Base-by-base conservation (phyloP, 208 protist species). In the Leishmania mexicana region DNA sequence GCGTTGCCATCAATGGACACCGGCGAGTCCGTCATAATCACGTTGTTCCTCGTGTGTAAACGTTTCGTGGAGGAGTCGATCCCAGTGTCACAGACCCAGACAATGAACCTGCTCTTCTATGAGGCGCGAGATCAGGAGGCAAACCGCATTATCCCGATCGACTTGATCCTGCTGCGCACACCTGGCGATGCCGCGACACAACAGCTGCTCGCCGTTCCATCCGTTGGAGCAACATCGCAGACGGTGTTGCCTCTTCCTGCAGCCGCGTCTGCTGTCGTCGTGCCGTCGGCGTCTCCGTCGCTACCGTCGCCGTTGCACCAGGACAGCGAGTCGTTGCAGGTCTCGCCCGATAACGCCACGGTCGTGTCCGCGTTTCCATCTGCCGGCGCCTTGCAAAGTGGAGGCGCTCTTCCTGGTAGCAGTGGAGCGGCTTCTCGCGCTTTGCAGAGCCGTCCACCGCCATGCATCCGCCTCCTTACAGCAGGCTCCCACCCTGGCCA, bases 81-180 rank as follows among this genome's bases (percentile, higher is more conserved):
- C 38, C 92, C 93, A 21, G 76, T 83, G 10, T 76, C 86, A 49
- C 94, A 97, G 57, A 93, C 87, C 45, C 90, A 88, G n/a, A 95
- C 88, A n/a, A 85, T 97, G 38, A 95, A 92, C 57, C 82, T 97
- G 45, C 57, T 97, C 24, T 80, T 97, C 15, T 97, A 91, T 76
- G 94, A 97, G 76, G 92, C 89, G 10, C 88, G 93, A 49, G 94
- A 97, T 81, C 88, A 93, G 75, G 94, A 97, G 68, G 86, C 93
- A 7, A 96, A 91, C 75, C 90, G 93, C 13, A 90, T 95, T 80
- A 88, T 97, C 51, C 94, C 94, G 17, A 89, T 97, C 19, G 93
- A 95, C 80, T 88, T 97, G 62, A 95, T 92, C 49, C 79, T 97
- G 42, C 78, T 91, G 35, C 86, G 89, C 7, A 86, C 86, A 28